Evolutionary conservation across 139 green algal genomes (phyloP).

Genomic region (Haematococcus sp.): DNA sequence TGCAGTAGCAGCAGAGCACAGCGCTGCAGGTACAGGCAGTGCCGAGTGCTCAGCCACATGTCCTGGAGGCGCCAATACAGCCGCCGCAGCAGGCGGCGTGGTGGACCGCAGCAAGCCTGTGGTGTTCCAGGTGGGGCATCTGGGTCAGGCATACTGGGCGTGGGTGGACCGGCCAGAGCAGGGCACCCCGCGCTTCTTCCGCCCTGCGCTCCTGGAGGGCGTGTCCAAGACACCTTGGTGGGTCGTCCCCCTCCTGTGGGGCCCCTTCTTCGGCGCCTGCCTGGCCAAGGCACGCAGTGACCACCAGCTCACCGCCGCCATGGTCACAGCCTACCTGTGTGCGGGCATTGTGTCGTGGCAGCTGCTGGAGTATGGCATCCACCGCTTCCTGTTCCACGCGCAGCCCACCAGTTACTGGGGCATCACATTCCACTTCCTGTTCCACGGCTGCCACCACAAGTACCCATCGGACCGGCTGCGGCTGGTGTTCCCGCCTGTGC

Average conservation of each 20-base stretch:
- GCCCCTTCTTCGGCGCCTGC: conserved; percentile 59
- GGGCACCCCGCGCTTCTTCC: conserved; percentile 83
- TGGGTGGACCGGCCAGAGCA: conserved; percentile 80
- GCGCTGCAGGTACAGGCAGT: too few relatives aligned
- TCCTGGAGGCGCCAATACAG: too few relatives aligned
- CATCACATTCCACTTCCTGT: conserved; percentile 89
- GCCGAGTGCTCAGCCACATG: too few relatives aligned
- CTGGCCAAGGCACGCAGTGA: neutral
- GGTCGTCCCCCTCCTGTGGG: conserved; percentile 87
- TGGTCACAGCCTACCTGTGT: conserved; percentile 26
- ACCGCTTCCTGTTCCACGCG: conserved; percentile 91
- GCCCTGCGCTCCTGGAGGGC: conserved; percentile 48
- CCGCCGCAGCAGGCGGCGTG: too few relatives aligned
- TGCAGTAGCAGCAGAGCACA: too few relatives aligned
- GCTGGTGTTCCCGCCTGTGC: conserved; percentile 91
- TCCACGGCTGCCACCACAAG: conserved; percentile 97
- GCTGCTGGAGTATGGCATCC: conserved; percentile 86
- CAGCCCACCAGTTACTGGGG: conserved; percentile 39
- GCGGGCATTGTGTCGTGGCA: conserved; percentile 78
- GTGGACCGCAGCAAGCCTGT: conserved; percentile 22
- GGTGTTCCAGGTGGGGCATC: conserved; percentile 57
- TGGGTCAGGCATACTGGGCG: conserved; percentile 66
- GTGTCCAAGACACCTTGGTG: conserved; percentile 80
- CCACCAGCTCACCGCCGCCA: neutral
- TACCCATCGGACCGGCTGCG: conserved; percentile 81